A percentile compares a stretch with the other conserved stretches of the same genome.
Conservation (phyloP, 192 early-diverging fungal genomes). For the Lunasporangiospora selenospora region DNA sequence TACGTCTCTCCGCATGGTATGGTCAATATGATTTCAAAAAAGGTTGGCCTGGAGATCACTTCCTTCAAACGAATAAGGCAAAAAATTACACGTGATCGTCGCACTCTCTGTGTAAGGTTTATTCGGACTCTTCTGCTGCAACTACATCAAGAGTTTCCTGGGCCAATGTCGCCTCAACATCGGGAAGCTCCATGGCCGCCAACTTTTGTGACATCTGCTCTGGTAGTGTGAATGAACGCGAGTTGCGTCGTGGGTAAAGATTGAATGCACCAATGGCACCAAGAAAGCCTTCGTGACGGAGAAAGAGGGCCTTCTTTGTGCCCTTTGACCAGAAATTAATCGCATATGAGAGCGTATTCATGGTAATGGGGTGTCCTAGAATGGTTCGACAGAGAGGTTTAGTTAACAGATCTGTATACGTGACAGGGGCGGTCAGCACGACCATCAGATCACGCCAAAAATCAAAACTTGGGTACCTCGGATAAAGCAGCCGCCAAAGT, state of each 20-base stretch:
- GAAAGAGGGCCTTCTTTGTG: constrained; percentile 90
- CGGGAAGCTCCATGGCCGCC: constrained; percentile 16
- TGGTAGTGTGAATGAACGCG: constrained; percentile 36
- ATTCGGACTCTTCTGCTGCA: constrained; percentile 28
- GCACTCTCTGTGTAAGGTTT: constrained; percentile 1
- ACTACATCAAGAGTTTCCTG: constrained; percentile 46
- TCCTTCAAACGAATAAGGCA: no score
- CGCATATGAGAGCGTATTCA: constrained; percentile 97
- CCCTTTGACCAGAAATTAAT: constrained; percentile 99
- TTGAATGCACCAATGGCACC: constrained; percentile 89
- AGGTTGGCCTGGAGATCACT: no score
- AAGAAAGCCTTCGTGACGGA: constrained; percentile 97
- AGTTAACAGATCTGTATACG: not conserved
- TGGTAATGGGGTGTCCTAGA: constrained; percentile 90
- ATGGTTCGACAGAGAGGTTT: not conserved
- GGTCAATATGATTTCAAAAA: no score
- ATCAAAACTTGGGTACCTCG: no score
- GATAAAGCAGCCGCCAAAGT: constrained; percentile 99
- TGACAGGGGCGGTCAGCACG: not conserved
- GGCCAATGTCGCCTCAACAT: constrained; percentile 26
- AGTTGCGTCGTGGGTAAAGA: constrained; percentile 41
- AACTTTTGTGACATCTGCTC: constrained; percentile 36
- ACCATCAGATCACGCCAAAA: not conserved
- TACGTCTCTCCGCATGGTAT: constrained; percentile 82
- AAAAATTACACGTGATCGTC: constrained; percentile 4